A percentile compares a stretch with the other conserved stretches of the same genome.
Evolutionary conservation across 306 rosid species (phyloP).

Genomic region (Cucumis cinereus): DNA sequence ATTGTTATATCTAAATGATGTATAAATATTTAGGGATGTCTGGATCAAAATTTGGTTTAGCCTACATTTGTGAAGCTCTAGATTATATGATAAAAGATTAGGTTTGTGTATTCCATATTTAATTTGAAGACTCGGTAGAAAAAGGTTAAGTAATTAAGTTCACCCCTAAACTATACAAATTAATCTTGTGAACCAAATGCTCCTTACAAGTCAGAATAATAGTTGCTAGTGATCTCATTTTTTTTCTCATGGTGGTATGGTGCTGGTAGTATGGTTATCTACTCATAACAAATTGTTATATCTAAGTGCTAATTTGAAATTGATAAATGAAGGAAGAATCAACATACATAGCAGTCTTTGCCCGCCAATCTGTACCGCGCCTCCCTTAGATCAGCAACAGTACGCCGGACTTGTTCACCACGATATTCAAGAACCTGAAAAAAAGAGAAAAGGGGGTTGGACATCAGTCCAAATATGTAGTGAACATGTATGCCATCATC

Average conservation of each 20-base stretch:
- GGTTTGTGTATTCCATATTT: not conserved
- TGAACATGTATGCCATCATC: not conserved
- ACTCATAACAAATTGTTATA: too few species aligned
- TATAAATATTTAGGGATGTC: not conserved
- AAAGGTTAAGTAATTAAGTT: not conserved
- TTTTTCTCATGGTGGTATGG: too few species aligned
- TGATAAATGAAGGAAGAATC: not conserved
- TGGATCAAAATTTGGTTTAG: not conserved
- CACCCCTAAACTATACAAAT: not conserved
- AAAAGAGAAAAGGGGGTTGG: not conserved
- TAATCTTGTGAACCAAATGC: not conserved
- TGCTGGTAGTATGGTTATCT: not conserved
- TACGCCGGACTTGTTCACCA: constrained; percentile 93
- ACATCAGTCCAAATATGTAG: constrained; percentile 5
- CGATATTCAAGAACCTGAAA: constrained; percentile 96
- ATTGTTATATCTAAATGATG: not conserved
- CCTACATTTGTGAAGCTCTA: not conserved
- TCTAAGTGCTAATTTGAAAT: not conserved
- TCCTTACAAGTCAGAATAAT: not conserved
- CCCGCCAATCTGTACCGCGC: constrained; percentile 66
- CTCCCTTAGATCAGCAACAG: constrained; percentile 90
- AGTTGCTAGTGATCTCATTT: not conserved
- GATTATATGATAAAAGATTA: not conserved
- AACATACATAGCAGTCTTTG: constrained; percentile 94
- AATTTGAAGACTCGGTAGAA: not conserved